A percentile compares a stretch with the other conserved stretches of the same genome.
phyloP scores from a whole-genome alignment of 495 filamentous ascomycete species.

The Aspergillus mulundensis region DNA sequence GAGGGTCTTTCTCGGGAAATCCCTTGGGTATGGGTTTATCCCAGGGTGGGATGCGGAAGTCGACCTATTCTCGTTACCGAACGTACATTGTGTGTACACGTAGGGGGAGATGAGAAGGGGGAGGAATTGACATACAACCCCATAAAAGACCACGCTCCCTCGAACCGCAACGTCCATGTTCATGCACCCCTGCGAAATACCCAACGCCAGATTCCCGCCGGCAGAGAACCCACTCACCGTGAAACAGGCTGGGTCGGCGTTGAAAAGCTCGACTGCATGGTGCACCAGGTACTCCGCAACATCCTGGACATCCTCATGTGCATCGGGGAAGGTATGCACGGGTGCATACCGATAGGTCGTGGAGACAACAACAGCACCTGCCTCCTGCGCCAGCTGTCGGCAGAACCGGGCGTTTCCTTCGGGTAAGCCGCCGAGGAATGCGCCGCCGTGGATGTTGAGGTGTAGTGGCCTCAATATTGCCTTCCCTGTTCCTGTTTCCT shows the following conservation, averaged over 20 bases:
- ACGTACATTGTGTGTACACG: too few species aligned
- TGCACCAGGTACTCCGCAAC: background rate
- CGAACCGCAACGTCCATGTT: conserved; percentile 1
- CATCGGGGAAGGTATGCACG: conserved; percentile 1
- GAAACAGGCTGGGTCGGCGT: background rate
- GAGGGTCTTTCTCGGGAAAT: conserved; percentile 5
- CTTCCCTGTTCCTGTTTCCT: background rate
- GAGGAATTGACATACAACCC: background rate
- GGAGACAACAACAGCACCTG: conserved; percentile 11
- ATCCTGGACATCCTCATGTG: conserved; percentile 12
- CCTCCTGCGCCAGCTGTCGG: background rate
- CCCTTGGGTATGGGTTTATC: conserved; percentile 1
- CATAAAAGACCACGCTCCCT: background rate
- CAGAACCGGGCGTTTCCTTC: conserved; percentile 12
- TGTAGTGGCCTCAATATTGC: conserved; percentile 4
- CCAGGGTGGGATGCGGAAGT: conserved; percentile 9
- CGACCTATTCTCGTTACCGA: conserved; percentile 1
- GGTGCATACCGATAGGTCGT: conserved; percentile 6
- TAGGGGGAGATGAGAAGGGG: too few species aligned
- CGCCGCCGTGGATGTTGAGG: conserved; percentile 15
- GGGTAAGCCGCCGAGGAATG: conserved; percentile 9
- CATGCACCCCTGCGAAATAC: conserved; percentile 8
- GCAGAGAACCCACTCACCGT: conserved; percentile 12
- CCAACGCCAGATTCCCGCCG: conserved; percentile 8
- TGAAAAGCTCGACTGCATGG: conserved; percentile 1